Percentiles rank a stretch among this genome's conserved stretches.
These are phyloP conservation scores for Akanthomyces dipterigenus DNA, from an alignment of 2,329 filamentous ascomycete species.

Conservation along the genomic window DNA sequence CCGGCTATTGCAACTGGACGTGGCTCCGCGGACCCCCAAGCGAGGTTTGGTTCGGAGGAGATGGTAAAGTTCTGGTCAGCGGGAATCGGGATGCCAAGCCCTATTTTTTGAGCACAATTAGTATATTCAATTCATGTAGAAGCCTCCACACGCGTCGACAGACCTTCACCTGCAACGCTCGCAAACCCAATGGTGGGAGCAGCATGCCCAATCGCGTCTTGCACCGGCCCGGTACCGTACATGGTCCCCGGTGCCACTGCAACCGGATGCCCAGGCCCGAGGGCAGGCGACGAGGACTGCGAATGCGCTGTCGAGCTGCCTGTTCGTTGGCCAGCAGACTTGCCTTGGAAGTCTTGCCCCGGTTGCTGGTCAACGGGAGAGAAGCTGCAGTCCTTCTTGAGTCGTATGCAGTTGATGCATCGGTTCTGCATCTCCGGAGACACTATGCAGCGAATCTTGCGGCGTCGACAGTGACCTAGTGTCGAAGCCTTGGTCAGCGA, in stretches of 20 bases:
- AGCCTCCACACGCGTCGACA: neutral
- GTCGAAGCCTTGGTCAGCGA: neutral
- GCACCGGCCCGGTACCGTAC: neutral
- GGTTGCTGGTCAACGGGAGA: conserved; percentile 71
- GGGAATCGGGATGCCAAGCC: neutral
- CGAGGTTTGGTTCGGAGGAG: neutral
- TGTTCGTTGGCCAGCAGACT: conserved; percentile 29
- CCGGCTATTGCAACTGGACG: neutral
- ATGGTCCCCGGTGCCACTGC: conserved; percentile 21
- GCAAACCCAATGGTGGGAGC: neutral
- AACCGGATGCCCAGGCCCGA: conserved; percentile 30
- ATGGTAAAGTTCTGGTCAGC: neutral
- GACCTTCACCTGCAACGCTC: neutral
- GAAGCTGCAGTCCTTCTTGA: conserved; percentile 88
- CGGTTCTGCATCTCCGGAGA: conserved; percentile 63
- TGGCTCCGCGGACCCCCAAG: neutral
- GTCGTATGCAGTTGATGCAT: conserved; percentile 80
- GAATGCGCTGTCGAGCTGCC: conserved; percentile 33
- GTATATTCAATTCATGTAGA: neutral
- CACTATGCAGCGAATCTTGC: conserved; percentile 81
- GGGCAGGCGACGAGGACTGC: conserved; percentile 38
- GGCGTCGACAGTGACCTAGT: conserved; percentile 73
- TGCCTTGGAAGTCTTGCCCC: conserved; percentile 36
- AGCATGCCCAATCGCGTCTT: neutral
- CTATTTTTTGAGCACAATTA: neutral